Conservation (phyloP, 352 stramenopile species). For the Phytopythium mirpurense region DNA sequence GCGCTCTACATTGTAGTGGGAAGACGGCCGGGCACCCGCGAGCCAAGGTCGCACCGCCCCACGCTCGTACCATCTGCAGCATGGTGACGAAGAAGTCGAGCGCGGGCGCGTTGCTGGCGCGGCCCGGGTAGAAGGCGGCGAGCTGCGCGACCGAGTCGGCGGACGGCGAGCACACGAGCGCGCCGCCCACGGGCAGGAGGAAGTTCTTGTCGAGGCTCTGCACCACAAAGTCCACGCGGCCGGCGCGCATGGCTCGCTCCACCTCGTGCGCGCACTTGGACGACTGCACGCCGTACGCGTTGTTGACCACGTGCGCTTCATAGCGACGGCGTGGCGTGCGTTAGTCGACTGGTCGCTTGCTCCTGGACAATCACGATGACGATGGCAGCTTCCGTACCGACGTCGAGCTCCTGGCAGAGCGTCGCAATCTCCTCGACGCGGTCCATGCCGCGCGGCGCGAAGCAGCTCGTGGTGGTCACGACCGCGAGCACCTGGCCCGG, state of each 20-base stretch:
- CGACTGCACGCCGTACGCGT: conserved; percentile 98
- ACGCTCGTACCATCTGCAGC: conserved; percentile 93
- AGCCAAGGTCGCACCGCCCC: no score
- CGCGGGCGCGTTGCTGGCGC: conserved; percentile 92
- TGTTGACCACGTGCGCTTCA: conserved; percentile 97
- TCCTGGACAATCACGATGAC: no score
- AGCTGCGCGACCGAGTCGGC: conserved; percentile 78
- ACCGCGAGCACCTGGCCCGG: conserved; percentile 87
- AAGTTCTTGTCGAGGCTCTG: conserved; percentile 99
- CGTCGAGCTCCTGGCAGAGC: conserved; percentile 66
- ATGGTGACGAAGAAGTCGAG: conserved; percentile 99
- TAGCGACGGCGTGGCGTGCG: no score
- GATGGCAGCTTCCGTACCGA: conserved; percentile 46
- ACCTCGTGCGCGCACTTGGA: conserved; percentile 91
- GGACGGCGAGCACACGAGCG: conserved; percentile 78
- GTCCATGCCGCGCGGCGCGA: conserved; percentile 96
- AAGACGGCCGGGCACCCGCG: no score
- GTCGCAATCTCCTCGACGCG: conserved; percentile 90
- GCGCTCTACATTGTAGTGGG: no score
- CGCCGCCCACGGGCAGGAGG: conserved; percentile 94
- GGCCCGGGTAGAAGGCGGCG: conserved; percentile 93
- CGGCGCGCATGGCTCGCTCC: conserved; percentile 85
- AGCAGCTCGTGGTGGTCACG: conserved; percentile 98
- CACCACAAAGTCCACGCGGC: conserved; percentile 95
- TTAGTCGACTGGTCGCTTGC: no score